phyloP scores from a whole-genome alignment of 2,329 filamentous ascomycete species.

The Diaporthe vexans region DNA sequence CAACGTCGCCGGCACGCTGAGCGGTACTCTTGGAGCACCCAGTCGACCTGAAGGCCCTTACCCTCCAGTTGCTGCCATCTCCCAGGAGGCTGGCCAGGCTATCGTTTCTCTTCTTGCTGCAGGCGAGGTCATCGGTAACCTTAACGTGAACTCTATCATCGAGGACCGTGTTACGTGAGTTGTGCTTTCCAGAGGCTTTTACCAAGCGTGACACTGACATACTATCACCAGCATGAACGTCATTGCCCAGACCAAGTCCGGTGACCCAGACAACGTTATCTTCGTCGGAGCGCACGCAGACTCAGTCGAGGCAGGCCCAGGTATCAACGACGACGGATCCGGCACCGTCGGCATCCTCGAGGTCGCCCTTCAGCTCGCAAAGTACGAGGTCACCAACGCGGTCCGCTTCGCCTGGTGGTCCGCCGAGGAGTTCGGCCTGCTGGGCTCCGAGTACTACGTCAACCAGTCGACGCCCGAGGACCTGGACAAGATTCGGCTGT shows the following conservation, averaged over 20 bases:
- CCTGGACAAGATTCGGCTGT: constrained; percentile 52
- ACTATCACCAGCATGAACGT: constrained; percentile 32
- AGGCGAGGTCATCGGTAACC: constrained; percentile 46
- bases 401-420: constrained; percentile 56
- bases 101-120: not conserved
- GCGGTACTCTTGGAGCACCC: constrained; percentile 49
- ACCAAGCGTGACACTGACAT: constrained; percentile 55
- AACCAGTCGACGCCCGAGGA: constrained; percentile 43
- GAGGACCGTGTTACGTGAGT: constrained; percentile 54
- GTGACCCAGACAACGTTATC: constrained; percentile 45
- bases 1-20: constrained; percentile 56
- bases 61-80: constrained; percentile 7
- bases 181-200: not conserved
- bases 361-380: constrained; percentile 45
- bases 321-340: constrained; percentile 51
- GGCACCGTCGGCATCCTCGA: constrained; percentile 50
- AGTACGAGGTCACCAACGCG: constrained; percentile 49
- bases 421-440: constrained; percentile 47
- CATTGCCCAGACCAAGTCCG: constrained; percentile 61
- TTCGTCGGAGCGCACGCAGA: constrained; percentile 51
- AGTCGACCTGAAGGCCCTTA: constrained; percentile 20
- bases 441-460: constrained; percentile 50
- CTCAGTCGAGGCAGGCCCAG: constrained; percentile 50
- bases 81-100: constrained; percentile 43
- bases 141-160: constrained; percentile 52